Evolutionary conservation across 306 rosid species (phyloP).

Genomic region (Pterocarpus macrocarpus): DNA sequence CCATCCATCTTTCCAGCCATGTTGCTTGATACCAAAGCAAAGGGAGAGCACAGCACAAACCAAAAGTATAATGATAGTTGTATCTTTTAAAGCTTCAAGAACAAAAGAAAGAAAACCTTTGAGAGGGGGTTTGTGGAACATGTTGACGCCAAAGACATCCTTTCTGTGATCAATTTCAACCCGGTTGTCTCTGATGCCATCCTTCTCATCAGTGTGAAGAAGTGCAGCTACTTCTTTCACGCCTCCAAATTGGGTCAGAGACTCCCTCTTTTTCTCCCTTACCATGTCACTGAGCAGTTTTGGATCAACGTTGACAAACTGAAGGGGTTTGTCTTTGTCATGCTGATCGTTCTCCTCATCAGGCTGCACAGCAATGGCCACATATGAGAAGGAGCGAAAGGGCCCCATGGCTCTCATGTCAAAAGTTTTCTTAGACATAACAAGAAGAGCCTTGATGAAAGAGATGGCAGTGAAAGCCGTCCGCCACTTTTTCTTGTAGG

Average conservation of each 20-base stretch:
- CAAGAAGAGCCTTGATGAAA: not conserved
- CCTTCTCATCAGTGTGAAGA: not conserved
- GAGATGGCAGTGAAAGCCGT: not conserved
- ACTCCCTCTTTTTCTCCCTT: not conserved
- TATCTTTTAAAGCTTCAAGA: conserved; percentile 76
- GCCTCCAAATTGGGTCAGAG: not conserved
- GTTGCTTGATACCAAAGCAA: conserved; percentile 82
- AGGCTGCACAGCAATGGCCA: not conserved
- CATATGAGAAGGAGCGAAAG: not conserved
- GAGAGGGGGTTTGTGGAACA: conserved; percentile 60
- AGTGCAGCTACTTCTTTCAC: not conserved
- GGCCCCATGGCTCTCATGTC: not conserved
- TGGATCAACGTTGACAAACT: not conserved
- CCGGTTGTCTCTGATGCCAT: not conserved
- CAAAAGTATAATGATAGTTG: conserved; percentile 74
- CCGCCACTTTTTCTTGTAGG: not conserved
- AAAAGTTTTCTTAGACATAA: not conserved
- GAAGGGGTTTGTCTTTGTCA: not conserved
- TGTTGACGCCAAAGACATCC: conserved; percentile 56
- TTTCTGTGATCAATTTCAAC: not conserved
- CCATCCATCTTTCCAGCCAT: conserved; percentile 83
- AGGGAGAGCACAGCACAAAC: conserved; percentile 79
- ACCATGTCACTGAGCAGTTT: conserved; percentile 4
- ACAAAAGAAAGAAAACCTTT: conserved; percentile 68
- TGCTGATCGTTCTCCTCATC: not conserved